phyloP scores from a whole-genome alignment of 1,284 basidiomycete species.

The Moniliella sp. region DNA sequence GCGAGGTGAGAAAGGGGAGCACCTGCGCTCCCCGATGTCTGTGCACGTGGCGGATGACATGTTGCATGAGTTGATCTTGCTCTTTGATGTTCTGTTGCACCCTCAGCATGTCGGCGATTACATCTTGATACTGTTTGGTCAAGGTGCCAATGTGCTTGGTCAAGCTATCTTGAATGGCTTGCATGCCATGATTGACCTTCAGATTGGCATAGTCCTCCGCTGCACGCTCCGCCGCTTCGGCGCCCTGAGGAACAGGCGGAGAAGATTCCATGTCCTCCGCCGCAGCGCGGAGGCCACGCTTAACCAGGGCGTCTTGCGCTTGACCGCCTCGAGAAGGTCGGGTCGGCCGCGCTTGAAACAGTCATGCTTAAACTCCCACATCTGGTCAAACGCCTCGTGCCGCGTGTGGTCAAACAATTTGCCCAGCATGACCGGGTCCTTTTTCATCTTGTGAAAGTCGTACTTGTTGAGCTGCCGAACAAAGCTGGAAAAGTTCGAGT shows the following conservation, averaged over 20 bases:
- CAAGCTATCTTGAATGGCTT: slow-evolving; percentile 24
- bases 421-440: slow-evolving; percentile 36
- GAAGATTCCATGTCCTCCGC: slow-evolving; percentile 4
- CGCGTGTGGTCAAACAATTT: too few relatives aligned
- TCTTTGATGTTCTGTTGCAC: slow-evolving; percentile 64
- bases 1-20: too few relatives aligned
- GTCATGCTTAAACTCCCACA: slow-evolving; percentile 85
- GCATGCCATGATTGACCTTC: too few relatives aligned
- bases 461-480: slow-evolving; percentile 75
- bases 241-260: slow-evolving; percentile 15
- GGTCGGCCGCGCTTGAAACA: slow-evolving; percentile 51
- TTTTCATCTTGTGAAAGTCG: slow-evolving; percentile 72
- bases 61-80: slow-evolving; percentile 64
- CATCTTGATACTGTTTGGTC: slow-evolving; percentile 53
- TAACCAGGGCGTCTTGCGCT: slow-evolving; percentile 55
- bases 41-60: slow-evolving; percentile 57
- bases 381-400: too few relatives aligned
- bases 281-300: slow-evolving; percentile 29
- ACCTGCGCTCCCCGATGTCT: too few relatives aligned
- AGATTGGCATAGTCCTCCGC: slow-evolving; percentile 16
- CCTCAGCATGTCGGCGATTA: slow-evolving; percentile 58
- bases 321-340: slow-evolving; percentile 68
- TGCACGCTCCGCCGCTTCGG: slow-evolving; percentile 7
- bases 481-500: slow-evolving; percentile 66
- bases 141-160: slow-evolving; percentile 40